Evolutionary conservation across 116 monocot genomes (phyloP).

Genomic region (Cymodocea nodosa): DNA sequence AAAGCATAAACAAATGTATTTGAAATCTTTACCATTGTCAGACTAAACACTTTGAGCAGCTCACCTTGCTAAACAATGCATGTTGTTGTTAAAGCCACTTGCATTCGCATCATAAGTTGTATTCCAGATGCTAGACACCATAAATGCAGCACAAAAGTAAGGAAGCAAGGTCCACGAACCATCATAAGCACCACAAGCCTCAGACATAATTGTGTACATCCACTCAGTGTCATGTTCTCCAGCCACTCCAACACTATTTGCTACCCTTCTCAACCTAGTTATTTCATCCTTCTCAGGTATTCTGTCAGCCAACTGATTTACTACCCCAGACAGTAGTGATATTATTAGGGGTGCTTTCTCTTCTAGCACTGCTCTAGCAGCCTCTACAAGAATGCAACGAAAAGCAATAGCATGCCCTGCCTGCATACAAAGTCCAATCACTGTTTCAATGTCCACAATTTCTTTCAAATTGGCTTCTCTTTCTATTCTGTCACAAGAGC

Average conservation of each 20-base stretch:
- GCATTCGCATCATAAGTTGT: slow-evolving; percentile 51
- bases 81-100: slow-evolving; percentile 77
- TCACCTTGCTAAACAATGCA: slow-evolving; percentile 80
- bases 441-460: slow-evolving; percentile 68
- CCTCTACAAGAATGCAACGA: slow-evolving; percentile 55
- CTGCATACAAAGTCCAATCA: slow-evolving; percentile 65
- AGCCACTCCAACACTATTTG: slow-evolving; percentile 31
- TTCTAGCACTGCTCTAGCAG: slow-evolving; percentile 65
- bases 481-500: slow-evolving; percentile 54
- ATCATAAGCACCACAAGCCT: slow-evolving; percentile 37
- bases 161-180: slow-evolving; percentile 87
- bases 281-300: slow-evolving; percentile 72
- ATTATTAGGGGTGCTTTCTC: slow-evolving; percentile 68
- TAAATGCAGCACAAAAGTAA: slow-evolving; percentile 71
- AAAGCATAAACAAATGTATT: not conserved
- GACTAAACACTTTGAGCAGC: not conserved
- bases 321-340: slow-evolving; percentile 51
- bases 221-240: slow-evolving; percentile 73
- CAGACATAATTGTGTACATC: slow-evolving; percentile 62
- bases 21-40: not conserved
- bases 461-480: slow-evolving; percentile 78
- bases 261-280: slow-evolving; percentile 54
- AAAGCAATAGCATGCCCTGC: slow-evolving; percentile 76
- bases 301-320: slow-evolving; percentile 54
- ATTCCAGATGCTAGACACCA: slow-evolving; percentile 67